Conservation (phyloP, 768 basidiomycete genomes). For the Termitomyces sp. region DNA sequence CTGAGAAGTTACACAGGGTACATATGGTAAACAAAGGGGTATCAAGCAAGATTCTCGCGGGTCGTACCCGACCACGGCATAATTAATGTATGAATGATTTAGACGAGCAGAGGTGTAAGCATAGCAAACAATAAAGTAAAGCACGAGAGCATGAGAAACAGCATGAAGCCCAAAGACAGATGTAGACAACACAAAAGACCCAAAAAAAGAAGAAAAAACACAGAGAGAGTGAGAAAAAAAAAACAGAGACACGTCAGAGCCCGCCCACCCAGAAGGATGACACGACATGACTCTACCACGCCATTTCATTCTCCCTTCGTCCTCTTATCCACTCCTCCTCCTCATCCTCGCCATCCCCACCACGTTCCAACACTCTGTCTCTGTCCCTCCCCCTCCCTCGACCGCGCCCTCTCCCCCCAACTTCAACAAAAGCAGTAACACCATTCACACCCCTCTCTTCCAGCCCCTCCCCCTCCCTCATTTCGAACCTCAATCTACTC, state of each 20-base stretch:
- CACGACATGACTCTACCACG: background rate
- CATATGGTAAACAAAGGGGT: background rate
- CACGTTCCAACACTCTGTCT: background rate
- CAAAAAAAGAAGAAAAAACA: background rate
- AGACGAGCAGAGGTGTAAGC: background rate
- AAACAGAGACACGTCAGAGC: background rate
- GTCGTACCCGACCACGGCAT: background rate
- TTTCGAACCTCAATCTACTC: slow-evolving; percentile 34
- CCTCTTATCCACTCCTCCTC: background rate
- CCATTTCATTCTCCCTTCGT: background rate
- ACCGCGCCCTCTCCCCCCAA: background rate
- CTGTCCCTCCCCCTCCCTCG: background rate
- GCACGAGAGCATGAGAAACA: background rate
- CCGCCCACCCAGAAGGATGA: background rate
- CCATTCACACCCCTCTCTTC: background rate
- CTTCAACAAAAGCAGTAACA: background rate
- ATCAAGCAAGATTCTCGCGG: background rate
- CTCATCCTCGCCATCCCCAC: background rate
- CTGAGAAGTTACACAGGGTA: background rate
- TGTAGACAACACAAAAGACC: background rate
- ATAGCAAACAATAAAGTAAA: background rate
- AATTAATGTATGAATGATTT: background rate
- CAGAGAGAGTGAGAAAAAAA: background rate
- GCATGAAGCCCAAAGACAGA: background rate
- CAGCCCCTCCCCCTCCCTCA: background rate